phyloP scores from a whole-genome alignment of 2,329 filamentous ascomycete genomes.

The Endocalyx cinctus region DNA sequence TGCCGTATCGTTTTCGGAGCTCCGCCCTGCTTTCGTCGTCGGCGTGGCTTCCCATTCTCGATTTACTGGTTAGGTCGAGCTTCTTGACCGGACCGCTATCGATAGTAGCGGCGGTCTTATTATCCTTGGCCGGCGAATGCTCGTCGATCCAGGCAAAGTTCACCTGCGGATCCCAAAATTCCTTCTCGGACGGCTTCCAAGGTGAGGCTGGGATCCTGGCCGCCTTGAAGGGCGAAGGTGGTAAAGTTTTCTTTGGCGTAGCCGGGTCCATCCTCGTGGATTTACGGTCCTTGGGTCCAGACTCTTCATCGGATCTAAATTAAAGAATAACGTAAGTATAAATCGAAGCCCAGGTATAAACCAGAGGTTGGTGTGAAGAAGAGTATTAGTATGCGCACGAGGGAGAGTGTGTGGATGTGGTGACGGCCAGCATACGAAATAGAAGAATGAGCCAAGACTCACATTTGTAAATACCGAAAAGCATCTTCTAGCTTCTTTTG shows the following conservation, averaged over 20 bases:
- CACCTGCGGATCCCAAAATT: slow-evolving; percentile 29
- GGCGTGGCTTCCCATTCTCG: slow-evolving; percentile 10
- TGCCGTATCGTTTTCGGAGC: slow-evolving; percentile 29
- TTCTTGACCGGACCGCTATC: slow-evolving; percentile 4
- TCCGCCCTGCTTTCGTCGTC: slow-evolving; percentile 14
- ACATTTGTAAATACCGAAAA: slow-evolving; percentile 29
- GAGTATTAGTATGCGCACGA: too few species aligned
- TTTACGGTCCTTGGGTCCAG: slow-evolving; percentile 15
- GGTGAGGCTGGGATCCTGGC: slow-evolving; percentile 24
- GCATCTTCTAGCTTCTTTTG: slow-evolving; percentile 21
- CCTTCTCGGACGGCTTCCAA: slow-evolving; percentile 26
- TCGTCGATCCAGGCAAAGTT: slow-evolving; percentile 30
- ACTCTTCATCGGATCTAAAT: too few species aligned
- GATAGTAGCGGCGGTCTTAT: slow-evolving; percentile 2
- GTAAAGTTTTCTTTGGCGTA: slow-evolving; percentile 22
- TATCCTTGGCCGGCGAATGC: slow-evolving; percentile 25
- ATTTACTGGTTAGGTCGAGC: slow-evolving; percentile 11
- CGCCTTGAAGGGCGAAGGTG: slow-evolving; percentile 19
- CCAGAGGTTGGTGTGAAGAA: too few species aligned
- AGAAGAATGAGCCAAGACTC: too few species aligned
- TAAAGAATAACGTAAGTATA: too few species aligned
- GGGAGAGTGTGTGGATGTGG: too few species aligned
- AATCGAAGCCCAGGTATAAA: too few species aligned
- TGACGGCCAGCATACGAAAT: too few species aligned
- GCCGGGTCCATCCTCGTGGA: slow-evolving; percentile 20